Percentiles rank a stretch among this genome's conserved stretches.
Conservation (phyloP, 805 yeast genomes). For the Zygosaccharomyces kombuchaensis region DNA sequence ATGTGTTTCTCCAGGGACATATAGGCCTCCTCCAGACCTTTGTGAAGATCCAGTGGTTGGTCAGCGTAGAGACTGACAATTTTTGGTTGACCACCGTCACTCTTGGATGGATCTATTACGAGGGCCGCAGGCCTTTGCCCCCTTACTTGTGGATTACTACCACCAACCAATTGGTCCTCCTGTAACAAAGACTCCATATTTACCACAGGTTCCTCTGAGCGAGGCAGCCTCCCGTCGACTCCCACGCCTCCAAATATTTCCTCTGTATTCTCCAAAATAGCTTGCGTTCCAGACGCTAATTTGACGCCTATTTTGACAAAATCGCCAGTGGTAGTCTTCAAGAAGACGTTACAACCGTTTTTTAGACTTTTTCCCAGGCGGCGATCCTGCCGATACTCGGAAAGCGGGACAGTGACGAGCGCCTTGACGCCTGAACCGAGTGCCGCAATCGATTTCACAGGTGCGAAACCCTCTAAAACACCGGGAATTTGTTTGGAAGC, state of each 20-base stretch:
- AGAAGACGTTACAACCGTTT: constrained; percentile 69
- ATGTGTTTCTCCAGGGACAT: constrained; percentile 65
- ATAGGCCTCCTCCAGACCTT: constrained; percentile 75
- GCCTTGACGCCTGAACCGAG: constrained; percentile 76
- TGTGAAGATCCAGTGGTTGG: constrained; percentile 68
- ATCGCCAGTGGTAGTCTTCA: constrained; percentile 76
- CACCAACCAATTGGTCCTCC: constrained; percentile 36
- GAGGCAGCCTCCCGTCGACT: constrained; percentile 40
- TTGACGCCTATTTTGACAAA: constrained; percentile 77
- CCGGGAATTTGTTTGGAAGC: constrained; percentile 75
- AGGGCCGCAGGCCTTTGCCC: constrained; percentile 29
- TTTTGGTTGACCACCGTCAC: constrained; percentile 29
- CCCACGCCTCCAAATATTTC: constrained; percentile 75
- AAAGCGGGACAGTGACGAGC: constrained; percentile 65
- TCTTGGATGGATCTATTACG: constrained; percentile 23
- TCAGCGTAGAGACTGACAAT: constrained; percentile 72
- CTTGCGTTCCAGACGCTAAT: constrained; percentile 84
- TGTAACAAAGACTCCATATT: constrained; percentile 28
- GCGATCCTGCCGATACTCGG: constrained; percentile 72
- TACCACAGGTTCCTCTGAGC: constrained; percentile 11
- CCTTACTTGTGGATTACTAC: constrained; percentile 32
- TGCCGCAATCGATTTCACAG: constrained; percentile 70
- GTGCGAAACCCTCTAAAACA: constrained; percentile 77
- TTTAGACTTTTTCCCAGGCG: constrained; percentile 63
- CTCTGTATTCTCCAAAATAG: constrained; percentile 73